These are phyloP conservation scores for Ilyonectria sp. DNA, from an alignment of 2,329 filamentous ascomycete genomes.

Conservation along the genomic window DNA sequence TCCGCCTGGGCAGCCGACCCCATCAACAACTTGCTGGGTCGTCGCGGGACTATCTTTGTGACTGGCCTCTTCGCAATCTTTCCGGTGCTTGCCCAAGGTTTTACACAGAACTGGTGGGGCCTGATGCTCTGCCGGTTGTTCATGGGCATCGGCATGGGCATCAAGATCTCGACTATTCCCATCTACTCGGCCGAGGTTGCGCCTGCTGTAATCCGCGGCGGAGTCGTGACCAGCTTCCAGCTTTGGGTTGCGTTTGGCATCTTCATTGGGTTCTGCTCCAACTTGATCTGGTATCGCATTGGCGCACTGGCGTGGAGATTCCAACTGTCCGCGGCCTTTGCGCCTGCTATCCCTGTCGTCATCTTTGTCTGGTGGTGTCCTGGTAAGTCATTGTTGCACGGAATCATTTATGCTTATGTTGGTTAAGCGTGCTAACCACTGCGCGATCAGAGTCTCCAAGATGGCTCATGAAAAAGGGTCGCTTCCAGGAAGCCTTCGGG, in stretches of 20 bases:
- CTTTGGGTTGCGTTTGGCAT: slow-evolving; percentile 68
- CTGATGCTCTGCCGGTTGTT: slow-evolving; percentile 58
- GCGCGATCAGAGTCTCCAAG: slow-evolving; percentile 67
- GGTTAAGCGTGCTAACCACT: background rate
- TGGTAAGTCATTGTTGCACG: slow-evolving; percentile 55
- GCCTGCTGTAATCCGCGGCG: slow-evolving; percentile 64
- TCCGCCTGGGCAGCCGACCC: slow-evolving; percentile 52
- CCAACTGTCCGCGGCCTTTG: slow-evolving; percentile 74
- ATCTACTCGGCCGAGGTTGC: slow-evolving; percentile 68
- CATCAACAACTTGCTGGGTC: slow-evolving; percentile 54
- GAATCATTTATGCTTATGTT: background rate
- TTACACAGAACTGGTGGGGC: slow-evolving; percentile 67
- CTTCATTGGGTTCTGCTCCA: slow-evolving; percentile 76
- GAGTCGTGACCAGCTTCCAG: slow-evolving; percentile 66
- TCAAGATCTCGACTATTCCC: slow-evolving; percentile 63
- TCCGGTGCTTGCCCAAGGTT: slow-evolving; percentile 67
- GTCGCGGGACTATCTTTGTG: slow-evolving; percentile 63
- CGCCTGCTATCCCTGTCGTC: slow-evolving; percentile 73
- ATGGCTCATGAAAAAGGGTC: slow-evolving; percentile 75
- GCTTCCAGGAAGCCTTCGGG: slow-evolving; percentile 66
- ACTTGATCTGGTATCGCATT: slow-evolving; percentile 72
- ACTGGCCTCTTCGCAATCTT: slow-evolving; percentile 70
- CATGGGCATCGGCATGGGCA: slow-evolving; percentile 74
- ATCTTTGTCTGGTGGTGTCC: slow-evolving; percentile 72
- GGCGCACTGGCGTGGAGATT: slow-evolving; percentile 73